These are phyloP conservation scores for Flueggea neowawraea DNA, from an alignment of 441 rosid species.

Conservation along the genomic window DNA sequence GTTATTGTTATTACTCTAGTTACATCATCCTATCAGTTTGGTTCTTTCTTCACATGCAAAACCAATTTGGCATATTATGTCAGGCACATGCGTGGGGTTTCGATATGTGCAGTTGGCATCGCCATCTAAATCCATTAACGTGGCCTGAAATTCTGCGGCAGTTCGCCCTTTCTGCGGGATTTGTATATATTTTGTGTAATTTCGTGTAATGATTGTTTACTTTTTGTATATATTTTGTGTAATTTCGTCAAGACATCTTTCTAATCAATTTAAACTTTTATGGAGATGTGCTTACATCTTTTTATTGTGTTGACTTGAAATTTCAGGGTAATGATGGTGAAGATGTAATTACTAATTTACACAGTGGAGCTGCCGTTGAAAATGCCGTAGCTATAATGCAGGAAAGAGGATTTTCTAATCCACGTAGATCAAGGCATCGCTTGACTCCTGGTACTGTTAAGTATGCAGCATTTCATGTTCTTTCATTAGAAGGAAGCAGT, in stretches of 20 bases:
- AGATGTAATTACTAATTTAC: constrained; percentile 73
- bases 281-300: background rate
- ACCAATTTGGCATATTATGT: constrained; percentile 5
- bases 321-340: constrained; percentile 74
- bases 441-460: constrained; percentile 99
- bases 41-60: constrained; percentile 6
- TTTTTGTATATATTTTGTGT: too few species aligned
- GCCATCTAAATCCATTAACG: constrained; percentile 73
- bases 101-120: constrained; percentile 95
- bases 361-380: constrained; percentile 98
- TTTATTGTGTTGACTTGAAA: too few species aligned
- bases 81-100: constrained; percentile 99
- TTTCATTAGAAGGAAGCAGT: constrained; percentile 93
- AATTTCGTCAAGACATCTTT: too few species aligned
- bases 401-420: constrained; percentile 88
- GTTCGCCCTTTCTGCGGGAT: constrained; percentile 81
- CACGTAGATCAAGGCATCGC: constrained; percentile 96
- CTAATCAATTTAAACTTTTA: too few species aligned
- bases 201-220: too few species aligned
- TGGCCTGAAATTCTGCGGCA: constrained; percentile 99
- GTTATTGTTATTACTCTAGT: too few species aligned
- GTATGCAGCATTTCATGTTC: constrained; percentile 99
- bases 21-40: background rate
- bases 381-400: constrained; percentile 94
- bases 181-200: too few species aligned